Conservation (phyloP, 1,284 basidiomycete genomes). For the Serendipita sp. region DNA sequence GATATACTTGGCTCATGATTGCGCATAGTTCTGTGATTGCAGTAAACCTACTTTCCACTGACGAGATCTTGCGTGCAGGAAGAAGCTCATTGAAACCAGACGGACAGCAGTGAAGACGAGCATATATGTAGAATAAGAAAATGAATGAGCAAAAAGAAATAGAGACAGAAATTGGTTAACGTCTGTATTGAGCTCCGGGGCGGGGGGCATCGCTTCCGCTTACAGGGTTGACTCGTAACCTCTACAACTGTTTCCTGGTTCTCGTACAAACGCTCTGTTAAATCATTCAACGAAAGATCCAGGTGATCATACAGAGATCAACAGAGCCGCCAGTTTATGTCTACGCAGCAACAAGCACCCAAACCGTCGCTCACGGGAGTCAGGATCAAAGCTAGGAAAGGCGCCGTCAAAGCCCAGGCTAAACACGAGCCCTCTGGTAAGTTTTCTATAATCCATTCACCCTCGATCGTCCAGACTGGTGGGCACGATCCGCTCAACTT, state of each 20-base stretch:
- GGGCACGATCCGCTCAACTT: background rate
- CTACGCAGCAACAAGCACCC: slow-evolving; percentile 4
- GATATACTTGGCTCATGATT: slow-evolving; percentile 8
- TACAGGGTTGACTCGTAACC: too few species aligned
- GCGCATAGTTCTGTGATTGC: slow-evolving; percentile 82
- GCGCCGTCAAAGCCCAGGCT: slow-evolving; percentile 73
- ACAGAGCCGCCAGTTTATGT: background rate
- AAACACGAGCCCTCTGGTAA: slow-evolving; percentile 73
- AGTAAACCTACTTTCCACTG: slow-evolving; percentile 86
- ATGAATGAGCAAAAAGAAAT: background rate
- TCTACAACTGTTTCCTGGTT: too few species aligned
- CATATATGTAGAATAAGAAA: background rate
- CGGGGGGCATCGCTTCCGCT: too few species aligned
- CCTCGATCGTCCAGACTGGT: background rate
- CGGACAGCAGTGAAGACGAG: slow-evolving; percentile 38
- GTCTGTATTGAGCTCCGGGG: too few species aligned
- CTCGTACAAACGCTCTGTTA: too few species aligned
- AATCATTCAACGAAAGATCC: background rate
- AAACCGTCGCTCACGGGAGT: slow-evolving; percentile 33
- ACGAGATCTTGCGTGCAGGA: slow-evolving; percentile 90
- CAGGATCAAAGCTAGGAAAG: slow-evolving; percentile 77
- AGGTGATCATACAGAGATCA: background rate
- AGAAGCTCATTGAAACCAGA: slow-evolving; percentile 77
- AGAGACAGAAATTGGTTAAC: too few species aligned
- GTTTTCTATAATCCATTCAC: slow-evolving; percentile 11